phyloP scores from a whole-genome alignment of 1,284 basidiomycete species.

The Leccinum angustisporum region DNA sequence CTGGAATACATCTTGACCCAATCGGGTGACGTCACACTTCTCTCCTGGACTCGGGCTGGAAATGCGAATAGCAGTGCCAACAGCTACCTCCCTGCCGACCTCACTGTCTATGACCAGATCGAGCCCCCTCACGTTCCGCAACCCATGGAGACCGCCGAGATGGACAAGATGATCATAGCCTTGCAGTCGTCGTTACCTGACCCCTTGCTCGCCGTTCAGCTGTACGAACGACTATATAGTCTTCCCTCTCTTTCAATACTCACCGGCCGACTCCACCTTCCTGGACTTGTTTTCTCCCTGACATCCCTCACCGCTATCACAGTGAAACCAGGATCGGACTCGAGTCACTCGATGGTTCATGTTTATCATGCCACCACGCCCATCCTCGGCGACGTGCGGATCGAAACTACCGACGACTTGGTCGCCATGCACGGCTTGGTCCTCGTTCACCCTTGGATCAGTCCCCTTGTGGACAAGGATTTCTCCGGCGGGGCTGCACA shows the following conservation, averaged over 20 bases:
- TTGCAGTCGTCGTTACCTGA: neutral
- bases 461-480: neutral
- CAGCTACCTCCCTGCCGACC: neutral
- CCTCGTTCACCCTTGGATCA: neutral
- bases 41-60: neutral
- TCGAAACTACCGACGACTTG: neutral
- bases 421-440: neutral
- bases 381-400: neutral
- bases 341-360: neutral
- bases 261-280: too few species aligned
- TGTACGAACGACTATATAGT: too few species aligned
- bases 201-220: too few species aligned
- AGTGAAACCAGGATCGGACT: too few species aligned
- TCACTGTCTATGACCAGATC: neutral
- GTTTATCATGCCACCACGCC: neutral
- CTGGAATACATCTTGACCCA: neutral
- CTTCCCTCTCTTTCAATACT: too few species aligned
- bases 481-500: rapidly evolving
- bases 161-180: neutral
- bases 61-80: too few species aligned
- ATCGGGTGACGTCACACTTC: neutral
- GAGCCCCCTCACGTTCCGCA: neutral
- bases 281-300: too few species aligned
- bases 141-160: neutral
- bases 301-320: too few species aligned